Percentiles rank a stretch among this genome's conserved stretches.
Evolutionary conservation across 352 stramenopile species (phyloP).

Genomic region (Phytopythium chamaehyphon): DNA sequence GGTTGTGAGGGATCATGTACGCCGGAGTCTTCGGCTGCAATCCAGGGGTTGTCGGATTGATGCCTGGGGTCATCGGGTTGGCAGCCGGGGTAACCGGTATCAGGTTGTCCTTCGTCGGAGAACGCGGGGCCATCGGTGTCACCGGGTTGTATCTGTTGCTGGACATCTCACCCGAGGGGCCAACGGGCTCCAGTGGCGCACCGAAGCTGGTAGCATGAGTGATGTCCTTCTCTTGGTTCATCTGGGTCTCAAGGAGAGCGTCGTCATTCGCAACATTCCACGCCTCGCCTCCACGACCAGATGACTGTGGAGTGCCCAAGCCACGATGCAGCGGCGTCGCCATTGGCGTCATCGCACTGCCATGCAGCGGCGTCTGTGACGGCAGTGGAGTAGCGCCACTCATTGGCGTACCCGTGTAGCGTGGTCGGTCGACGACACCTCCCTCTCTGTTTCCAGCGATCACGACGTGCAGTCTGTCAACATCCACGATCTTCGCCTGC

Average conservation of each 20-base stretch:
- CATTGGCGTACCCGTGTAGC: constrained; percentile 74
- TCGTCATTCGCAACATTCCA: constrained; percentile 89
- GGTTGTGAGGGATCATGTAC: constrained; percentile 77
- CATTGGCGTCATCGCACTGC: constrained; percentile 84
- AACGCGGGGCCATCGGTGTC: constrained; percentile 55
- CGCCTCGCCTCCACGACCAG: constrained; percentile 51
- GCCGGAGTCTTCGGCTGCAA: constrained; percentile 70
- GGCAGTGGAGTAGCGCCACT: constrained; percentile 72
- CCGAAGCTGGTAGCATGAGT: constrained; percentile 86
- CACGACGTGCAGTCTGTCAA: constrained; percentile 75
- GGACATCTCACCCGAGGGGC: constrained; percentile 56
- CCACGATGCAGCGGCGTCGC: constrained; percentile 81
- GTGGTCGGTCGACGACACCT: constrained; percentile 65
- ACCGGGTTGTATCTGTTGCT: constrained; percentile 48
- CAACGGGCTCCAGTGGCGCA: constrained; percentile 72
- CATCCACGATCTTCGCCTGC: constrained; percentile 85
- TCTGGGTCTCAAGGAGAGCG: constrained; percentile 76
- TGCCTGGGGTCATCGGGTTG: constrained; percentile 70
- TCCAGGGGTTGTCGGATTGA: constrained; percentile 81
- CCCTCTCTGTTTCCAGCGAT: constrained; percentile 78
- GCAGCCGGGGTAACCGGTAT: constrained; percentile 62
- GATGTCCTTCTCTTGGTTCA: constrained; percentile 90
- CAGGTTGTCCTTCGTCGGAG: constrained; percentile 56
- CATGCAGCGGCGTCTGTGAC: constrained; percentile 79
- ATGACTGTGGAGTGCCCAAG: constrained; percentile 70